Evolutionary conservation across 176 grass and related monocot species (phyloP).

Genomic region (Chrysopogon serrulatus): DNA sequence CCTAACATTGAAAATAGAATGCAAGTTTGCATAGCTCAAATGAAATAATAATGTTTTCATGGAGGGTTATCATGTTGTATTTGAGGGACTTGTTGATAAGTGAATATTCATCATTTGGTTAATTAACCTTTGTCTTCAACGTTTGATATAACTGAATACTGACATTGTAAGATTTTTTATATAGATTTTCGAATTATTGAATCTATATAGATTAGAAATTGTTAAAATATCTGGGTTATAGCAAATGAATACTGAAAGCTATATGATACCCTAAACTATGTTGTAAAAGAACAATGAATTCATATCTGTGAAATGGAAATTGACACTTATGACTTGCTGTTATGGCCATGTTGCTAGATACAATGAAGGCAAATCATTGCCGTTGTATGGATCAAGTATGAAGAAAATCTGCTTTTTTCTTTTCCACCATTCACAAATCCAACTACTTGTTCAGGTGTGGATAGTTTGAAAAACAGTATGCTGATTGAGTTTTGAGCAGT

Average conservation of each 20-base stretch:
- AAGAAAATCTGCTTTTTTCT: background rate
- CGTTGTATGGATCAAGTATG: background rate
- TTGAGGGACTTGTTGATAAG: background rate
- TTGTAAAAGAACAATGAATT: background rate
- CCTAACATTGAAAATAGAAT: background rate
- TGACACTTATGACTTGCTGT: background rate
- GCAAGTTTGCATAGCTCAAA: background rate
- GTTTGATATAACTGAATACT: conserved; percentile 6
- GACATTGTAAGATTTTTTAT: background rate
- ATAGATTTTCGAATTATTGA: background rate
- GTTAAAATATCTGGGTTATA: conserved; percentile 9
- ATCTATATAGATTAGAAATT: background rate
- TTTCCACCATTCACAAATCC: background rate
- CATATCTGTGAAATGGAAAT: background rate
- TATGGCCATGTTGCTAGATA: background rate
- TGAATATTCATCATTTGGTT: background rate
- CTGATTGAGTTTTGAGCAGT: background rate
- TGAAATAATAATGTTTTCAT: conserved; percentile 1
- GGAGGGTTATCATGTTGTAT: background rate
- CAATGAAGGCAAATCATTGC: background rate
- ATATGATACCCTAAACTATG: background rate
- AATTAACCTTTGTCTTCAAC: conserved; percentile 15
- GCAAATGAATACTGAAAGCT: background rate
- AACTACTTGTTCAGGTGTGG: background rate
- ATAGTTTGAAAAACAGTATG: background rate